phyloP scores from a whole-genome alignment of 1,139 yeast species.

The Saccharomyces hybrid region DNA sequence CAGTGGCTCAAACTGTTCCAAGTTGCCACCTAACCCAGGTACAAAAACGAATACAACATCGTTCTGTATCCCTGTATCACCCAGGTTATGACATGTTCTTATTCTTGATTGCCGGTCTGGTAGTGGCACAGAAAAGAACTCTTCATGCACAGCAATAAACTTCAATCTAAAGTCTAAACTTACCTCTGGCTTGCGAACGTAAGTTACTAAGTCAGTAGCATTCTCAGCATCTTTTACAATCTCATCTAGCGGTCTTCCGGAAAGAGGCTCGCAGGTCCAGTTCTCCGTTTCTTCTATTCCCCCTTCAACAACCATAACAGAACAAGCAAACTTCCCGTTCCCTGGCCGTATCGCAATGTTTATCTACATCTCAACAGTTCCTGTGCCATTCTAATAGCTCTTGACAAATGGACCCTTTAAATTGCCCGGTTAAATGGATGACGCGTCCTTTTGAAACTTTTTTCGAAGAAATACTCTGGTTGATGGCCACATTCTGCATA shows the following conservation, averaged over 20 bases:
- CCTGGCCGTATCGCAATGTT: neutral
- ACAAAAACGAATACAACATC: conserved; percentile 44
- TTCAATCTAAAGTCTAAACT: neutral
- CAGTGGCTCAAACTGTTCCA: conserved; percentile 63
- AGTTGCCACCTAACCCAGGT: conserved; percentile 68
- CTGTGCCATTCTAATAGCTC: neutral
- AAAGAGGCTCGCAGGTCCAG: conserved; percentile 12
- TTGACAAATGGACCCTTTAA: neutral
- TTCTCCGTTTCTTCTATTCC: conserved; percentile 1
- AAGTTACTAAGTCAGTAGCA: conserved; percentile 8
- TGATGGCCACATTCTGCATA: neutral
- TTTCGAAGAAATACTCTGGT: neutral
- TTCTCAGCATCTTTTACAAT: conserved; percentile 14
- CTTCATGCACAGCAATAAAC: conserved; percentile 9
- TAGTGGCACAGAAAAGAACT: conserved; percentile 5
- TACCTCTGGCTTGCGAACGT: conserved; percentile 9
- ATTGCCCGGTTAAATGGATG: neutral
- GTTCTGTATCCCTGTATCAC: conserved; percentile 4
- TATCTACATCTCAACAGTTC: neutral
- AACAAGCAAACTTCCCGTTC: neutral
- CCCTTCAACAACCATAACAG: neutral
- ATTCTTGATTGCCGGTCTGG: conserved; percentile 5
- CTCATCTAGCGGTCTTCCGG: conserved; percentile 13
- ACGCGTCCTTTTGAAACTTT: neutral
- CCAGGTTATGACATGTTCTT: conserved; percentile 21